phyloP scores from a whole-genome alignment of 2,329 filamentous ascomycete species.

The Phoma sp. region DNA sequence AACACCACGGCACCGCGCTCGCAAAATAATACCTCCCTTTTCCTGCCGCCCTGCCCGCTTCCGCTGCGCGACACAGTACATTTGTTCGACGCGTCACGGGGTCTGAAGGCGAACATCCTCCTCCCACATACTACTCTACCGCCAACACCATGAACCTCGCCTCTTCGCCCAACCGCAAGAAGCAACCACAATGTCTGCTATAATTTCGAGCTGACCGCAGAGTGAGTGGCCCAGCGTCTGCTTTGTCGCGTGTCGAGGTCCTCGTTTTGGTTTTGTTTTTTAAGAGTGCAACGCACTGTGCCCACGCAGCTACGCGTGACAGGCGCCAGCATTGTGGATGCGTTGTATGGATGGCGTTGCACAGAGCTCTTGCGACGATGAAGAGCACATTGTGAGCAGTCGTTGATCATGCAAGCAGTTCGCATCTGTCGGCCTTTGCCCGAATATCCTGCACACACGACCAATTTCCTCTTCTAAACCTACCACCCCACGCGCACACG shows the following conservation, averaged over 20 bases:
- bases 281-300: too few species aligned
- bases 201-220: conserved; percentile 33
- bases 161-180: conserved; percentile 35
- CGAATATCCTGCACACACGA: conserved; percentile 16
- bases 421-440: conserved; percentile 26
- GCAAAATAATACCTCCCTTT: conserved; percentile 7
- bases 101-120: conserved; percentile 10
- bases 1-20: conserved; percentile 12
- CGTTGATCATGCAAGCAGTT: conserved; percentile 22
- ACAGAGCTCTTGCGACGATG: not conserved
- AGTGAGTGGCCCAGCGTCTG: conserved; percentile 20
- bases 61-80: conserved; percentile 16
- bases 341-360: not conserved
- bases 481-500: conserved; percentile 6
- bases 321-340: not conserved
- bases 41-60: conserved; percentile 18
- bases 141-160: conserved; percentile 31
- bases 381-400: not conserved
- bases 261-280: not conserved
- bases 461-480: conserved; percentile 11
- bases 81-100: not conserved
- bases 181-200: conserved; percentile 36
- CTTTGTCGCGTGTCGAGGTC: not conserved
- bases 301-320: not conserved
- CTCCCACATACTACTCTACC: conserved; percentile 8